Evolutionary conservation across 2,329 filamentous ascomycete genomes (phyloP).

Genomic region (Ophiostoma sp.): DNA sequence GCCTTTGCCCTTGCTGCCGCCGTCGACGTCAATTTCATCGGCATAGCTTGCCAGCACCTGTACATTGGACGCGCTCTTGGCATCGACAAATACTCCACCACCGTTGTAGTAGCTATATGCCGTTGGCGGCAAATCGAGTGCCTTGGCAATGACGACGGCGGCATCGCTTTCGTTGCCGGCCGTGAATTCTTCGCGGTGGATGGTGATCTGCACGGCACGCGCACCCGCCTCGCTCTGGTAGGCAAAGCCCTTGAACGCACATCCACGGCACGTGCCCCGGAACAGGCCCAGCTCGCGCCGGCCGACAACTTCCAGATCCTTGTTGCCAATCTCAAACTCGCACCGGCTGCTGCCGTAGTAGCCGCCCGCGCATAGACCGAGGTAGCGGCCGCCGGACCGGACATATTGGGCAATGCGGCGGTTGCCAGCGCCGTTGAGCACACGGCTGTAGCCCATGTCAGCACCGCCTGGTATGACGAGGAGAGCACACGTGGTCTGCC

Average conservation of each 20-base stretch:
- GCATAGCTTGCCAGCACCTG: constrained; percentile 78
- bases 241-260: constrained; percentile 82
- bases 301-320: constrained; percentile 76
- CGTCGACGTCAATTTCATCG: constrained; percentile 68
- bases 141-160: constrained; percentile 28
- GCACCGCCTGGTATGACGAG: constrained; percentile 90
- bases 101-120: constrained; percentile 89
- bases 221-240: constrained; percentile 86
- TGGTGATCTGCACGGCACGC: constrained; percentile 60
- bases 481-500: constrained; percentile 78
- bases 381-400: constrained; percentile 73
- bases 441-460: constrained; percentile 86
- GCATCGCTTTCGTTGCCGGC: constrained; percentile 18
- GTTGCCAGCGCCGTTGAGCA: constrained; percentile 83
- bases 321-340: constrained; percentile 87
- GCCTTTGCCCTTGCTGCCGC: constrained; percentile 47
- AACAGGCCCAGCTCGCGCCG: constrained; percentile 82
- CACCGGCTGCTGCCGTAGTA: constrained; percentile 80
- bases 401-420: constrained; percentile 79
- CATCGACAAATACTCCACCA: constrained; percentile 86
- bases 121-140: constrained; percentile 46
- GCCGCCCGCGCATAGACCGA: constrained; percentile 90
- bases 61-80: constrained; percentile 57
- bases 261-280: constrained; percentile 76
- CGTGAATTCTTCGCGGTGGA: constrained; percentile 56